phyloP scores from a whole-genome alignment of 768 basidiomycete genomes.

The Hemileccinum rubropunctum region DNA sequence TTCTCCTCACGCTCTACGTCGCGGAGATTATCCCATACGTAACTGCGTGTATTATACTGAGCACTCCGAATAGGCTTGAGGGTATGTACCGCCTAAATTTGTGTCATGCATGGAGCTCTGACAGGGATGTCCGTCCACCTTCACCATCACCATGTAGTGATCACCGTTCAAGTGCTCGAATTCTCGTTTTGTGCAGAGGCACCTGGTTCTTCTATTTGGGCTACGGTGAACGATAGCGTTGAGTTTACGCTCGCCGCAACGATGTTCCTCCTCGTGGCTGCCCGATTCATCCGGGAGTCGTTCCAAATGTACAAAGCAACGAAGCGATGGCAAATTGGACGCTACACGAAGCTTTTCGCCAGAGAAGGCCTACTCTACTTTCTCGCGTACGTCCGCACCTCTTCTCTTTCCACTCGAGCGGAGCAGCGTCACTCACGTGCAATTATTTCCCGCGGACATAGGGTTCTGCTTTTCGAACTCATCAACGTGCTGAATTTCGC shows the following conservation, averaged over 20 bases:
- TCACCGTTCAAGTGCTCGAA: background rate
- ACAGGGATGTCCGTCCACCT: no score
- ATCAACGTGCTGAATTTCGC: background rate
- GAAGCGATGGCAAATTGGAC: background rate
- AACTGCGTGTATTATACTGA: background rate
- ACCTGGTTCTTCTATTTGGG: background rate
- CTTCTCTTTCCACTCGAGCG: no score
- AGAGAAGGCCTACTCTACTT: background rate
- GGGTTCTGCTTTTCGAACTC: background rate
- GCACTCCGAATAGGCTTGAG: background rate
- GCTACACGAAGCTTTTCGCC: slow-evolving; percentile 1
- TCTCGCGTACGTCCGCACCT: slow-evolving; percentile 1
- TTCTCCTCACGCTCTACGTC: slow-evolving; percentile 8
- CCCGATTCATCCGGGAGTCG: background rate
- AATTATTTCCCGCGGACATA: background rate
- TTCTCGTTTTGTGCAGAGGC: background rate
- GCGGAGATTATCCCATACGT: slow-evolving; percentile 1
- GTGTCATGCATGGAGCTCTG: no score
- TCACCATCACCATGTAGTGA: no score
- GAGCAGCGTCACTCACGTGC: background rate
- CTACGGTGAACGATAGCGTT: background rate
- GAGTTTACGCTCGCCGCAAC: background rate
- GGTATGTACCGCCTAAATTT: background rate
- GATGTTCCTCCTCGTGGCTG: background rate
- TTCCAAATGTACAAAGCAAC: background rate